Percentiles rank a stretch among this genome's conserved stretches.
Evolutionary conservation across 2,329 filamentous ascomycete genomes (phyloP).

Genomic region (Stylonectria norvegica): DNA sequence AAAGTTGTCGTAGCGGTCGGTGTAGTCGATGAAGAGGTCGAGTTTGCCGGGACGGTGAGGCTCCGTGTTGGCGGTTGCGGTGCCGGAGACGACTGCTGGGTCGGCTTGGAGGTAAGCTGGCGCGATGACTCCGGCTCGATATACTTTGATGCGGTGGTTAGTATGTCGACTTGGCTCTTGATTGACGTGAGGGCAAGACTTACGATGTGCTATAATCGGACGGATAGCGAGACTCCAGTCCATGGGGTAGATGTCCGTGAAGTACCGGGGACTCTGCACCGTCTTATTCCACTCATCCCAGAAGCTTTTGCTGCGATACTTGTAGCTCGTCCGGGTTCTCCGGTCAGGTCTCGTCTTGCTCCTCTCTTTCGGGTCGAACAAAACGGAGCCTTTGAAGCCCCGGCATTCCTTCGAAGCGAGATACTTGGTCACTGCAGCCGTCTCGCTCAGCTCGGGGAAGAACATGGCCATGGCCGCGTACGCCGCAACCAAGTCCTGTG

Average conservation of each 20-base stretch:
- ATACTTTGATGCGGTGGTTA: conserved; percentile 21
- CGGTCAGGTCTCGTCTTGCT: conserved; percentile 20
- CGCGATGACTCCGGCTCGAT: conserved; percentile 22
- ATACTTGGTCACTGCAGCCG: conserved; percentile 16
- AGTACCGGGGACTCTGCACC: conserved; percentile 10
- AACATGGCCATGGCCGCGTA: conserved; percentile 27
- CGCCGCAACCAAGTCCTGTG: conserved; percentile 23
- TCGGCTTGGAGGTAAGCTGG: conserved; percentile 21
- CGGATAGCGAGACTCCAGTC: conserved; percentile 28
- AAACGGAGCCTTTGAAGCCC: conserved; percentile 12
- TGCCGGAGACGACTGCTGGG: conserved; percentile 15
- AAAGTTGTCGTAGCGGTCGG: conserved; percentile 20
- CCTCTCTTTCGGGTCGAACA: conserved; percentile 22
- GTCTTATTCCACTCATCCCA: conserved; percentile 23
- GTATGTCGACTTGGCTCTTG: neutral
- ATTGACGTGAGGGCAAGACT: neutral
- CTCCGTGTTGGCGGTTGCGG: conserved; percentile 21
- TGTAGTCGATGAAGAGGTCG: conserved; percentile 29
- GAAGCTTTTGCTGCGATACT: conserved; percentile 19
- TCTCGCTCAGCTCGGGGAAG: conserved; percentile 15
- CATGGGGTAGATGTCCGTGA: conserved; percentile 21
- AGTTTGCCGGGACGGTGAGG: conserved; percentile 24
- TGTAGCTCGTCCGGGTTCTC: conserved; percentile 21
- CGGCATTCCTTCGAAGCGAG: conserved; percentile 15
- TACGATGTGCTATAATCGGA: conserved; percentile 23